Evolutionary conservation across 768 basidiomycete species (phyloP).

Genomic region (Rhizopogon salebrosus): DNA sequence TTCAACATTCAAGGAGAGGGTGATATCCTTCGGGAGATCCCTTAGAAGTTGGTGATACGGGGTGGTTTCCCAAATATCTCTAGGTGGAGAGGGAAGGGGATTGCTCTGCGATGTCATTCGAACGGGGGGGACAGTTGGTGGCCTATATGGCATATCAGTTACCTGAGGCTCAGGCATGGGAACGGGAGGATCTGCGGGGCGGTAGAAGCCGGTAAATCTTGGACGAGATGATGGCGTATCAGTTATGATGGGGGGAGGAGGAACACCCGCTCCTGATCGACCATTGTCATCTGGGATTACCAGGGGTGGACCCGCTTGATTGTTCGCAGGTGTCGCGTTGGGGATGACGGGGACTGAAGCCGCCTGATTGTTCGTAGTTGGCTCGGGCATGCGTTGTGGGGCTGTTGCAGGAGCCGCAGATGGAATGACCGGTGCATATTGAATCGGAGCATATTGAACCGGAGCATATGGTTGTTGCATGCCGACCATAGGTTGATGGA

Average conservation of each 20-base stretch:
- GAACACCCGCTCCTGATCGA: slow-evolving; percentile 1
- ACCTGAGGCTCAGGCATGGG: not conserved
- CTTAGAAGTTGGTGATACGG: slow-evolving; percentile 51
- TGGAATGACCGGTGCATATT: slow-evolving; percentile 11
- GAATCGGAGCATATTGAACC: slow-evolving; percentile 14
- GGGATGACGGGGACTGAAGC: slow-evolving; percentile 3
- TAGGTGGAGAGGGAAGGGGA: slow-evolving; percentile 61
- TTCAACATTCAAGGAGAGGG: slow-evolving; percentile 11
- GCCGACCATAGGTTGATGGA: slow-evolving; percentile 23
- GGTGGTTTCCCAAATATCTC: slow-evolving; percentile 51
- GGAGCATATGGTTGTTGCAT: slow-evolving; percentile 25
- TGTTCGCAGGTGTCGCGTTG: not conserved
- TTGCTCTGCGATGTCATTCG: slow-evolving; percentile 27
- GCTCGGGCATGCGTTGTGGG: slow-evolving; percentile 12
- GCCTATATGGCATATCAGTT: slow-evolving; percentile 2
- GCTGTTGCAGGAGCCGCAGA: slow-evolving; percentile 1
- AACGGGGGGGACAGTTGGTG: slow-evolving; percentile 9
- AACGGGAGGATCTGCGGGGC: slow-evolving; percentile 9
- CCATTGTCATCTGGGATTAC: slow-evolving; percentile 14
- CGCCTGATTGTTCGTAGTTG: not conserved
- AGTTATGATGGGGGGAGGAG: slow-evolving; percentile 16
- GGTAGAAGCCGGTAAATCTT: slow-evolving; percentile 26
- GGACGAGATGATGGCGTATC: slow-evolving; percentile 10
- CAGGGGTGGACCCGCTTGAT: not conserved
- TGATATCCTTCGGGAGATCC: slow-evolving; percentile 43